Percentiles rank a stretch among this genome's conserved stretches.
Conservation (phyloP, 106 monocot genomes). For the Apostasia ramifera region DNA sequence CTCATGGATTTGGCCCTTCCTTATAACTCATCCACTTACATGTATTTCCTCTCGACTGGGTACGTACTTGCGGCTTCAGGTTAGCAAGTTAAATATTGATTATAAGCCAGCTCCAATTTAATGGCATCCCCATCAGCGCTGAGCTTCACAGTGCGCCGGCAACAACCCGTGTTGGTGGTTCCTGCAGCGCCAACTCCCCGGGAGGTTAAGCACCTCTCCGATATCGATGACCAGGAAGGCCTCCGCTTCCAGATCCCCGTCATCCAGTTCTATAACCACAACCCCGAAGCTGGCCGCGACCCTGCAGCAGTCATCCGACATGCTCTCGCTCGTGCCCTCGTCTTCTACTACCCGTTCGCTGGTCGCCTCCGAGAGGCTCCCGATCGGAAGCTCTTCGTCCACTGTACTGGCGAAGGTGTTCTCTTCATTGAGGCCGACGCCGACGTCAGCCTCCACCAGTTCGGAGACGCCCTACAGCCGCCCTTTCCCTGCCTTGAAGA, state of each 20-base stretch:
- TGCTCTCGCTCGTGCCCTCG: conserved; percentile 42
- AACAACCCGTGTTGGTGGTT: conserved; percentile 17
- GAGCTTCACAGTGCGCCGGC: conserved; percentile 20
- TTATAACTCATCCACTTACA: too few species aligned
- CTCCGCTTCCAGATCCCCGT: conserved; percentile 34
- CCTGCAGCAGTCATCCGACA: conserved; percentile 39
- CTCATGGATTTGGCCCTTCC: too few species aligned
- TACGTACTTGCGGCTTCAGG: too few species aligned
- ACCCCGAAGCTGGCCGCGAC: background rate
- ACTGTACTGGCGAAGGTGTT: conserved; percentile 74
- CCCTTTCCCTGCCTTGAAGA: conserved; percentile 56
- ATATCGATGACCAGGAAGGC: conserved; percentile 44
- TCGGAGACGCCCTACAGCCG: conserved; percentile 47
- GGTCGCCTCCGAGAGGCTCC: conserved; percentile 36
- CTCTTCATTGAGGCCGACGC: conserved; percentile 76
- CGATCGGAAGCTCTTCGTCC: conserved; percentile 47
- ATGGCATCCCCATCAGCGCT: background rate
- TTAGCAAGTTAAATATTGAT: too few species aligned
- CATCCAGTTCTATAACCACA: conserved; percentile 29
- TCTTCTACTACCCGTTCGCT: conserved; percentile 68
- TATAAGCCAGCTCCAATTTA: background rate
- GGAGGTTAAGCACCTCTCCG: conserved; percentile 31
- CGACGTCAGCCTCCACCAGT: conserved; percentile 42
- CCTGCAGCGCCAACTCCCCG: conserved; percentile 29
- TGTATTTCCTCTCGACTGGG: too few species aligned